These are phyloP conservation scores for Clonostachys rhizophaga DNA, from an alignment of 2,329 filamentous ascomycete species.

Conservation along the genomic window DNA sequence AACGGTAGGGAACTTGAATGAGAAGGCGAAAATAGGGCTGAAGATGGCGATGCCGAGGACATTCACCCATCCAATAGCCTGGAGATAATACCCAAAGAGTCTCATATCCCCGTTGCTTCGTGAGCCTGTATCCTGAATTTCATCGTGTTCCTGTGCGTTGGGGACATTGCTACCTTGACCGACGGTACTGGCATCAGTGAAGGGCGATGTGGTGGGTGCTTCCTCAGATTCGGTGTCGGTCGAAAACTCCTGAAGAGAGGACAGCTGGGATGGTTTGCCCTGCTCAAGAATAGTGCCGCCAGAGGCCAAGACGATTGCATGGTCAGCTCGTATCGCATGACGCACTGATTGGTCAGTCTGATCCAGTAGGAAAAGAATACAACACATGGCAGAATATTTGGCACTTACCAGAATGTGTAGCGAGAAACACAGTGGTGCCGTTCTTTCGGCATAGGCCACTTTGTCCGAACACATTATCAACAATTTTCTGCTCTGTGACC, in stretches of 20 bases:
- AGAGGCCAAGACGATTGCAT: slow-evolving; percentile 37
- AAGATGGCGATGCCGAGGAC: not conserved
- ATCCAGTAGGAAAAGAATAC: too few relatives aligned
- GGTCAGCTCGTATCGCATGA: slow-evolving; percentile 28
- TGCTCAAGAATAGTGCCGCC: slow-evolving; percentile 38
- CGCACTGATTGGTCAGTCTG: not conserved
- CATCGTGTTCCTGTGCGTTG: slow-evolving; percentile 4
- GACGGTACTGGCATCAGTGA: too few relatives aligned
- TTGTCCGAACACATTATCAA: slow-evolving; percentile 26
- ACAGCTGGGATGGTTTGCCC: slow-evolving; percentile 10
- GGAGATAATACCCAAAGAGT: not conserved
- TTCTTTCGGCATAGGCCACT: slow-evolving; percentile 23
- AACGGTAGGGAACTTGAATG: slow-evolving; percentile 18
- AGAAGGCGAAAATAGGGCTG: slow-evolving; percentile 11
- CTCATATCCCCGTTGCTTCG: not conserved
- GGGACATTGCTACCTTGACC: not conserved
- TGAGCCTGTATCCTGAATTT: slow-evolving; percentile 10
- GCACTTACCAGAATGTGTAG: slow-evolving; percentile 5
- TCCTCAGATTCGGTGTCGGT: too few relatives aligned
- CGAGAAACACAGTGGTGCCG: slow-evolving; percentile 2
- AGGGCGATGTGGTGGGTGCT: too few relatives aligned
- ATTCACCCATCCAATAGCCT: not conserved
- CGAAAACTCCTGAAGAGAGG: too few relatives aligned
- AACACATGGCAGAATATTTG: too few relatives aligned
- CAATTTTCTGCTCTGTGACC: slow-evolving; percentile 33